Evolutionary conservation across 306 rosid genomes (phyloP), one percentile per base, ranked within the genome.

Genomic region (Prunus kanzakura): DNA sequence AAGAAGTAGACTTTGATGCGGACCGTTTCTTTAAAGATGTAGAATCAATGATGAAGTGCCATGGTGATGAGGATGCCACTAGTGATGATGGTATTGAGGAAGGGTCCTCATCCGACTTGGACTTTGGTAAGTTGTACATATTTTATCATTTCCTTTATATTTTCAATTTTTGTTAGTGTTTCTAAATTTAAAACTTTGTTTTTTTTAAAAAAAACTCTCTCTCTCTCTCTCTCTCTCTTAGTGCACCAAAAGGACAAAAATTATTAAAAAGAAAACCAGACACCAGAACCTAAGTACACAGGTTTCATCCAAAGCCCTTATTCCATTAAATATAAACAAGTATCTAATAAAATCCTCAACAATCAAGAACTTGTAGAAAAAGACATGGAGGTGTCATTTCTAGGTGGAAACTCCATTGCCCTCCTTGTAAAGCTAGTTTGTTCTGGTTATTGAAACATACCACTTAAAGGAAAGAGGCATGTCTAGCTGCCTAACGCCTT

Each of bases 1-100:
- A 88, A 88, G 98, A 96, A 20, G 97, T 92, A 77, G 78, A 96
- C 82, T 67, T 96, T 54, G 92, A 92, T 71, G 91, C 77, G 67
- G 93, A 96, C 73, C 82, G 84, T 60, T 96, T 96, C 76, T 51
- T 89, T 35, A 86, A 87, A 82, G 96, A 91, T 70, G 76, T 95
- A 84, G 98, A 86, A 81, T 92, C 99, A 70, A 73, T 84, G 72
- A 88, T 86, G 97, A 92, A 78, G 77, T 69, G 7, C 70, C 84
- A 88, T 64, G 82, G 78, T 75, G 75, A 64, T 73, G 85, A 86
- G 84, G 87, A 82, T 69, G 78, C 80, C 57, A 46, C 79, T 46
- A 67, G 82, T 75, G 81, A 84, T 76, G 79, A 76, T 77, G 84
- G 84, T 52, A 62, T 61, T 65, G 96, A 86, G 76, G 97, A 89